These are phyloP conservation scores for Bipolaris zeicola DNA, from an alignment of 2,329 filamentous ascomycete genomes.

Conservation along the genomic window DNA sequence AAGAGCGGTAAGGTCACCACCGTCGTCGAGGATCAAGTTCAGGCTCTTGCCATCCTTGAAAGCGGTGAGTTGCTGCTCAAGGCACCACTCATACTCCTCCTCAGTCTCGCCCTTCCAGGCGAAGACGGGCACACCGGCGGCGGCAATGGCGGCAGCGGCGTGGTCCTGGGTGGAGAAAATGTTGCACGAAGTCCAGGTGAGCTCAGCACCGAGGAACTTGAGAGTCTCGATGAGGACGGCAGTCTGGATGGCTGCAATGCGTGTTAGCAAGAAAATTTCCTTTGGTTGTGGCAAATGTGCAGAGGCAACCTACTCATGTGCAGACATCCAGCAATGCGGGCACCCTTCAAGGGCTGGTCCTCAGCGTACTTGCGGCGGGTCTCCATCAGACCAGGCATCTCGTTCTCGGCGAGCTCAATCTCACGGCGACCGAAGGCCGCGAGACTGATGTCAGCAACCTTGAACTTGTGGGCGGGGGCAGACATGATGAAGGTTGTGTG, in stretches of 20 bases:
- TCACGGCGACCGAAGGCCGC: conserved; percentile 98
- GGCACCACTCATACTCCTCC: conserved; percentile 99
- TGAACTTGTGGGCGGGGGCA: conserved; percentile 91
- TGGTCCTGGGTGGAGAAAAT: conserved; percentile 99
- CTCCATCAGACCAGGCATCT: conserved; percentile 97
- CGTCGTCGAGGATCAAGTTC: conserved; percentile 98
- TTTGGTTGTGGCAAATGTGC: not conserved
- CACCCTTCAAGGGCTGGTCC: conserved; percentile 92
- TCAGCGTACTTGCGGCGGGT: conserved; percentile 88
- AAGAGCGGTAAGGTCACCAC: conserved; percentile 93
- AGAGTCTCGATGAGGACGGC: conserved; percentile 99
- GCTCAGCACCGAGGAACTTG: conserved; percentile 90
- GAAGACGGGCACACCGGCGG: conserved; percentile 86
- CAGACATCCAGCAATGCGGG: conserved; percentile 95
- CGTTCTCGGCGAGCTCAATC: conserved; percentile 92
- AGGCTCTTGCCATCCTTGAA: conserved; percentile 97
- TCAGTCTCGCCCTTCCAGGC: conserved; percentile 93
- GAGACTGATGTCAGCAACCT: conserved; percentile 96
- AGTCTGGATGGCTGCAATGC: conserved; percentile 81
- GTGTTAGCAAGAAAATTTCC: conserved; percentile 18
- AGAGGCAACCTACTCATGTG: conserved; percentile 77
- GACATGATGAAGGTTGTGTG: conserved; percentile 55
- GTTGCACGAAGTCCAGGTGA: conserved; percentile 99
- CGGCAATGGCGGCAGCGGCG: conserved; percentile 95
- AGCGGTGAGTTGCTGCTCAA: conserved; percentile 95